Base-by-base conservation (phyloP, 805 yeast species). In the Schwanniomyces occidentalis region DNA sequence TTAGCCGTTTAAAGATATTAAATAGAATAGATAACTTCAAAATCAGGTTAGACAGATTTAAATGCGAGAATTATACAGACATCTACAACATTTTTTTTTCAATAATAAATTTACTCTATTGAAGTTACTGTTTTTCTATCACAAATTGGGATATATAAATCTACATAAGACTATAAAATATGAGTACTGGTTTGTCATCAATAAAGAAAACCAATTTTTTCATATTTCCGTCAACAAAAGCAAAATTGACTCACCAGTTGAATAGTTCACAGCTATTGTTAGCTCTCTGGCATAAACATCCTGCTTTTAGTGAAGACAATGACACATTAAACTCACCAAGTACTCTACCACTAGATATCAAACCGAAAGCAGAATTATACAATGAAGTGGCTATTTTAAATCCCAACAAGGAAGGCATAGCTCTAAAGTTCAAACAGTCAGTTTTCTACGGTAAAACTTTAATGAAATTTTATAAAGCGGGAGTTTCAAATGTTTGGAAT, bases 401-500 rank as follows among this genome's bases (percentile, higher is more conserved):
- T 32, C 47, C 52, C 2, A 44, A 45, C 10, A 41, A 40, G 6
- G 27, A 38, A 14, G 42, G 42, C 4, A 5, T 48, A 2, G 22
- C 29, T n/a, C 40, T 64, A 27, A 55, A 50, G 34, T 23, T 48
- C 17, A 66, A 62, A 34, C 76, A 76, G 44, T 65, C 65, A 46
- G 49, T 57, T 15, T 58, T 67, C 1, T 70, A 71, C 42, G 78
- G 74, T 5, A 71, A 72, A 46, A 43, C 59, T 2, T 44, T 78
- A 27, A 46, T 80, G 25, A 53, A 53, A 5, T 80, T 81, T 51
- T 83, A 82, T 59, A 73, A 73, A 40, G 52, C 61, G 2, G 90
- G 91, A 1, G 64, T 82, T 2, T 54, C 61, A 14, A 75, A 73
- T 43, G 73, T 81, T 1, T 79, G 82, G 77, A 41, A 54, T 1